Conservation (phyloP, 768 basidiomycete genomes). For the Amanita muscaria region DNA sequence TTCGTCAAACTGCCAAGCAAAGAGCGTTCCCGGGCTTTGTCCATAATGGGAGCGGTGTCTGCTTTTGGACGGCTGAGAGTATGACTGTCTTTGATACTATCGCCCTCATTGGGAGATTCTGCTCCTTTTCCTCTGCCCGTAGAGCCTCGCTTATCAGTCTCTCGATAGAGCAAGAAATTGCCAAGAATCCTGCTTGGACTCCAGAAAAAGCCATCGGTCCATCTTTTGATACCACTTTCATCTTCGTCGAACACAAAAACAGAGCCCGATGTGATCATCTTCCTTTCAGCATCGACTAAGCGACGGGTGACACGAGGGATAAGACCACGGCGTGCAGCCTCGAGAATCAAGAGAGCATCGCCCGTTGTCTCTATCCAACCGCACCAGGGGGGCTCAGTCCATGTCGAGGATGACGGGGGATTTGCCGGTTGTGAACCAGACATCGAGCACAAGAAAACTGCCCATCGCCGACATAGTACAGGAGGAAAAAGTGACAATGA, state of each 20-base stretch:
- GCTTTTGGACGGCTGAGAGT: constrained; percentile 60
- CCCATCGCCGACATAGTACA: constrained; percentile 19
- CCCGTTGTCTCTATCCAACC: constrained; percentile 95
- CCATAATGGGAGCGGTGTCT: constrained; percentile 39
- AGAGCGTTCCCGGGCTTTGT: constrained; percentile 69
- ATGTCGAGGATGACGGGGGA: constrained; percentile 34
- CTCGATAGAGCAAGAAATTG: constrained; percentile 92
- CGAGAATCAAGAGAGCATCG: constrained; percentile 94
- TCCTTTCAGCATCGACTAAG: constrained; percentile 85
- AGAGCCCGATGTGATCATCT: constrained; percentile 87
- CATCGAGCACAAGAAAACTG: constrained; percentile 22
- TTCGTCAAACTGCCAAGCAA: constrained; percentile 89
- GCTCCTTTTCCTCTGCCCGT: constrained; percentile 47
- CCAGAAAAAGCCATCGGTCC: constrained; percentile 98
- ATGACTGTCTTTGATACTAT: constrained; percentile 26
- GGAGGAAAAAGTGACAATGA: constrained; percentile 17
- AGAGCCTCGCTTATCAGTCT: constrained; percentile 77
- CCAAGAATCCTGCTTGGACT: constrained; percentile 87
- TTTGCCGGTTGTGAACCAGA: constrained; percentile 26
- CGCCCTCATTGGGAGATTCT: constrained; percentile 26
- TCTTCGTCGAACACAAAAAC: constrained; percentile 98
- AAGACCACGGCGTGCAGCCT: constrained; percentile 82
- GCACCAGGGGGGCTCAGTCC: constrained; percentile 85
- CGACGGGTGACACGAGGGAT: constrained; percentile 90
- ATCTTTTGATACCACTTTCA: constrained; percentile 94